These are phyloP conservation scores for Phytophthora nicotianae DNA, from an alignment of 352 stramenopile genomes.

Conservation along the genomic window DNA sequence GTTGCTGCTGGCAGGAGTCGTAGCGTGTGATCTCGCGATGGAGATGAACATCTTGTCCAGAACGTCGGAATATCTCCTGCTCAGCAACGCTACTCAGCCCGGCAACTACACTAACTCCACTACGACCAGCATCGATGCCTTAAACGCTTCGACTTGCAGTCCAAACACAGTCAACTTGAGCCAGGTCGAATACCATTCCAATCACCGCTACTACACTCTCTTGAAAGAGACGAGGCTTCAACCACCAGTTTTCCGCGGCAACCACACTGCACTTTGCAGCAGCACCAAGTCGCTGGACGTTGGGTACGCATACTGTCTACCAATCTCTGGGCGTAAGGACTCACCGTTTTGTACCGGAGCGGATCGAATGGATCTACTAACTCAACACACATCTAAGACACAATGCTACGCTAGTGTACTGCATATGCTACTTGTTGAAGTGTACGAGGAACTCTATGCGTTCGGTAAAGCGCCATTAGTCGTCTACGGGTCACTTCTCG, in stretches of 20 bases:
- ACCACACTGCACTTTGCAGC: conserved; percentile 27
- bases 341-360: conserved; percentile 40
- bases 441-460: conserved; percentile 46
- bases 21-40: conserved; percentile 5
- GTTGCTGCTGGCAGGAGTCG: conserved; percentile 2
- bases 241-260: conserved; percentile 25
- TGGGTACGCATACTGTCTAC: conserved; percentile 42
- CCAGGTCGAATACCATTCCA: conserved; percentile 19
- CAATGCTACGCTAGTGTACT: conserved; percentile 55
- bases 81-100: background rate
- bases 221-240: conserved; percentile 4
- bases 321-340: conserved; percentile 54
- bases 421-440: conserved; percentile 60
- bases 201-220: conserved; percentile 23
- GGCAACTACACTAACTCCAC: background rate
- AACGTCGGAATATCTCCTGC: background rate
- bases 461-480: conserved; percentile 31
- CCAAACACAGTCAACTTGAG: conserved; percentile 16
- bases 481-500: conserved; percentile 50
- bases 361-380: conserved; percentile 57
- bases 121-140: background rate
- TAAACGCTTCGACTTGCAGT: conserved; percentile 5
- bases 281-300: background rate
- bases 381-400: conserved; percentile 12
- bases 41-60: conserved; percentile 9